Evolutionary conservation across 345 rosid species (phyloP), one percentile per base, ranked within the genome.

Genomic region (Citrus australasica): DNA sequence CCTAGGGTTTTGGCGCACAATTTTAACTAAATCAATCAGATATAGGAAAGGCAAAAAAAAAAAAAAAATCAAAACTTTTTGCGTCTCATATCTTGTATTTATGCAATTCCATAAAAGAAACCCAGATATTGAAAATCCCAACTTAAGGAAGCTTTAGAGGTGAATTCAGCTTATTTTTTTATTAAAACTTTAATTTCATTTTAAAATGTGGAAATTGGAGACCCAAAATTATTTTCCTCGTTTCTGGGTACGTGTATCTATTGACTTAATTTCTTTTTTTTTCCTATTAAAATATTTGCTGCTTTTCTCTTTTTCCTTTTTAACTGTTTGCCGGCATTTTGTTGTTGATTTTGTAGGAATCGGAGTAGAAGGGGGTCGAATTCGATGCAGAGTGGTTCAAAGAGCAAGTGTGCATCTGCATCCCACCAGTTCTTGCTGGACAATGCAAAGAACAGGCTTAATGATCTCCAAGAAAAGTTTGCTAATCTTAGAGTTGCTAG

Each of bases 391-490:
- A 80, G 78, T 75, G 78, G 72, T 71, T 78, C 81, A 71, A 88
- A 88, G 90, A 83, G 79, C 65, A 87, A 87, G 77, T 87, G 92
- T 51, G 65, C 82, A 9, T 83, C 92, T 62, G 68, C 82, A 32
- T 82, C 93, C 7, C 92, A 87, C 85, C 87, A 82, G 84, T 74
- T 69, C 56, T 67, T 92, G 82, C 74, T 84, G 80, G 97, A 88
- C 79, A 93, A 88, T 82, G 89, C 86, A 6, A 88, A 88, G 80
- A 86, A 85, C 73, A 67, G 92, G 83, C 79, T 90, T 37, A 80
- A 81, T 76, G 90, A 86, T 79, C 92, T 92, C 60, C 91, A 89
- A 70, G 91, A 79, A 65, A 86, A 84, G 74, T 87, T 94, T 79
- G 67, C 74, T 42, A 82, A 84, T 79, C 91, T 93, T 79, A 92